phyloP scores from a whole-genome alignment of 495 filamentous ascomycete species.

The Pyronema domesticum region DNA sequence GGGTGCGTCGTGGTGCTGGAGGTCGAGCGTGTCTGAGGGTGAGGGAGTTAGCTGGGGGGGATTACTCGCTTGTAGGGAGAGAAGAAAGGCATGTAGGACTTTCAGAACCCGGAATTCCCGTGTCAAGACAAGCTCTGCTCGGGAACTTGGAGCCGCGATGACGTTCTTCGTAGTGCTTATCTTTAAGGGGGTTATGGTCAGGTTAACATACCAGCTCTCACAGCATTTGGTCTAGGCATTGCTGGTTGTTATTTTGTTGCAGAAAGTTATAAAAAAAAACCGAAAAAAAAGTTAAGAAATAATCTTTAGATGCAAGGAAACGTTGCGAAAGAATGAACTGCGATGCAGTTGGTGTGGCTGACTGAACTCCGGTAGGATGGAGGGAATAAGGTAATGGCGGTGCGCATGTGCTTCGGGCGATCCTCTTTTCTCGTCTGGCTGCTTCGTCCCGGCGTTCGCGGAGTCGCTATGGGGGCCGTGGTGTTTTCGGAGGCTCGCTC shows the following conservation, averaged over 20 bases:
- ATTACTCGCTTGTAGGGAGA: not conserved
- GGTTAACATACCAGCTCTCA: conserved; percentile 25
- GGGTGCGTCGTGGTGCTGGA: conserved; percentile 65
- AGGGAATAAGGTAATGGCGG: too few relatives aligned
- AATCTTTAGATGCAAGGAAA: too few relatives aligned
- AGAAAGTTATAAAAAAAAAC: too few relatives aligned
- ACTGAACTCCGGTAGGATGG: too few relatives aligned
- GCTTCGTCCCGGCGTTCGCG: too few relatives aligned
- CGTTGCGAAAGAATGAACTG: too few relatives aligned
- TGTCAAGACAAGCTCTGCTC: not conserved
- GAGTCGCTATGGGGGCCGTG: too few relatives aligned
- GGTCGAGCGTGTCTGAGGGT: conserved; percentile 71
- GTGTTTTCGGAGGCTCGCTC: not conserved
- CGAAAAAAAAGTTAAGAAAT: too few relatives aligned
- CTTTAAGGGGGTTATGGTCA: not conserved
- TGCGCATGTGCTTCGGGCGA: too few relatives aligned
- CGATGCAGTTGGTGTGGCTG: too few relatives aligned
- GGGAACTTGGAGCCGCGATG: not conserved
- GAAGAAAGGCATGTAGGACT: too few relatives aligned
- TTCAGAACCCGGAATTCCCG: not conserved
- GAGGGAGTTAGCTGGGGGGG: not conserved
- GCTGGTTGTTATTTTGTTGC: not conserved
- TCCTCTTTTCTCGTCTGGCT: too few relatives aligned
- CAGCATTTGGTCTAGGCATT: conserved; percentile 26
- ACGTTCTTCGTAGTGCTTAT: not conserved